Evolutionary conservation across 2,329 filamentous ascomycete species (phyloP).

Genomic region (Verticillium albo-atrum): DNA sequence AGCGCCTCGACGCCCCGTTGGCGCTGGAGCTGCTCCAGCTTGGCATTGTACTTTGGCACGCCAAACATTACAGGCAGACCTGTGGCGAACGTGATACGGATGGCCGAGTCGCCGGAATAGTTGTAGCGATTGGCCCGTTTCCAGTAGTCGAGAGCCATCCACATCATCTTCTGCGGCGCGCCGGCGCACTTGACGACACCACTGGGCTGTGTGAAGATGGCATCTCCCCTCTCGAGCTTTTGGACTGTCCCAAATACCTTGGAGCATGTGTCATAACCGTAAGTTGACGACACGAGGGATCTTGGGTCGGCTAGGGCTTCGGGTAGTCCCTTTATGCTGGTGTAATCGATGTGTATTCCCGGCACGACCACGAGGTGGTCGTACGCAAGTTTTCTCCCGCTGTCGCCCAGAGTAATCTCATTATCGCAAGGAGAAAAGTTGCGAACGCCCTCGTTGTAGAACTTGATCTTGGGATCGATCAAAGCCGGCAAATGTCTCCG

Average conservation of each 20-base stretch:
- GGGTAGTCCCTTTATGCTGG: slow-evolving; percentile 25
- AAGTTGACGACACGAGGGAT: slow-evolving; percentile 31
- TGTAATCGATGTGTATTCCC: slow-evolving; percentile 29
- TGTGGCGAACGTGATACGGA: slow-evolving; percentile 28
- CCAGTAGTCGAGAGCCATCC: slow-evolving; percentile 34
- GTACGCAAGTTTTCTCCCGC: slow-evolving; percentile 28
- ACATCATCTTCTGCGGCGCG: slow-evolving; percentile 33
- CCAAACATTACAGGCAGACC: slow-evolving; percentile 28
- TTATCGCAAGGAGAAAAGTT: slow-evolving; percentile 30
- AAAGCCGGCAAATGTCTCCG: slow-evolving; percentile 21
- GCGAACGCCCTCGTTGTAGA: slow-evolving; percentile 26
- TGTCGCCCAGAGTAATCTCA: slow-evolving; percentile 22
- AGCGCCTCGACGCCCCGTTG: slow-evolving; percentile 30
- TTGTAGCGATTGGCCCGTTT: slow-evolving; percentile 13
- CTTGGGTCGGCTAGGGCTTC: slow-evolving; percentile 25
- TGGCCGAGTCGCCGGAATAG: slow-evolving; percentile 22
- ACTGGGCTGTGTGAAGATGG: slow-evolving; percentile 32
- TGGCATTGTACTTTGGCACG: slow-evolving; percentile 31
- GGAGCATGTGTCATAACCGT: slow-evolving; percentile 27
- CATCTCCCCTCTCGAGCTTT: slow-evolving; percentile 25
- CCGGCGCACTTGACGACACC: slow-evolving; percentile 34
- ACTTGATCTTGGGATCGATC: slow-evolving; percentile 26
- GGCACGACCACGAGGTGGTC: slow-evolving; percentile 31
- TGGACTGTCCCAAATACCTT: slow-evolving; percentile 30
- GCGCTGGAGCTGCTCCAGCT: slow-evolving; percentile 26